These are phyloP conservation scores for Chytridium lagenaria DNA, from an alignment of 371 early-diverging fungal genomes.

Conservation along the genomic window DNA sequence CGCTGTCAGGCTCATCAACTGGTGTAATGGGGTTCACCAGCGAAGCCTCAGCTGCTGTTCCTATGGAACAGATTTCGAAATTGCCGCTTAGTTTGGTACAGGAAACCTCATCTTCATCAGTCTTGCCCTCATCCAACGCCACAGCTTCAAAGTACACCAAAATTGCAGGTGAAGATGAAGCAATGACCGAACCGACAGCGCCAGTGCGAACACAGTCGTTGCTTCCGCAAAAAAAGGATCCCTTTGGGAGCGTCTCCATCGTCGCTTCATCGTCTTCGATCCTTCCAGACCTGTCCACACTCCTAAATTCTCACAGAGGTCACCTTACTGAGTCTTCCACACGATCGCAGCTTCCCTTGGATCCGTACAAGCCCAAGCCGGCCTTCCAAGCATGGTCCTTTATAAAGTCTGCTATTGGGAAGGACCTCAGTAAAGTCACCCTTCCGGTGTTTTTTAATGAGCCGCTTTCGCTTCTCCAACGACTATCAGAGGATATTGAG, in stretches of 20 bases:
- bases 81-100: background rate
- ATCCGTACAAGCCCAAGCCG: slow-evolving; percentile 56
- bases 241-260: background rate
- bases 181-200: background rate
- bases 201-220: background rate
- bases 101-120: background rate
- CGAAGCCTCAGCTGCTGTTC: background rate
- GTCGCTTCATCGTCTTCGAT: background rate
- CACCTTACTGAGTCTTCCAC: slow-evolving; percentile 31
- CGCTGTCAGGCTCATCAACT: background rate
- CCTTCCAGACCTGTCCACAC: background rate
- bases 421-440: slow-evolving; percentile 80
- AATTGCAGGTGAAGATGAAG: background rate
- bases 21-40: background rate
- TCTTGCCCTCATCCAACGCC: no score
- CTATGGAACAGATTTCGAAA: background rate
- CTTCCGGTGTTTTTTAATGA: slow-evolving; percentile 89
- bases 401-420: slow-evolving; percentile 82
- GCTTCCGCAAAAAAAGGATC: no score
- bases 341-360: slow-evolving; percentile 58
- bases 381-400: slow-evolving; percentile 54
- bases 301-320: slow-evolving; percentile 10
- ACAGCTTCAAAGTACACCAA: background rate
- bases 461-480: slow-evolving; percentile 81
- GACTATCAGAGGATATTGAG: slow-evolving; percentile 80